Percentiles rank a stretch among this genome's conserved stretches.
Conservation (phyloP, 208 protist genomes). For the Crithidia expoeki region DNA sequence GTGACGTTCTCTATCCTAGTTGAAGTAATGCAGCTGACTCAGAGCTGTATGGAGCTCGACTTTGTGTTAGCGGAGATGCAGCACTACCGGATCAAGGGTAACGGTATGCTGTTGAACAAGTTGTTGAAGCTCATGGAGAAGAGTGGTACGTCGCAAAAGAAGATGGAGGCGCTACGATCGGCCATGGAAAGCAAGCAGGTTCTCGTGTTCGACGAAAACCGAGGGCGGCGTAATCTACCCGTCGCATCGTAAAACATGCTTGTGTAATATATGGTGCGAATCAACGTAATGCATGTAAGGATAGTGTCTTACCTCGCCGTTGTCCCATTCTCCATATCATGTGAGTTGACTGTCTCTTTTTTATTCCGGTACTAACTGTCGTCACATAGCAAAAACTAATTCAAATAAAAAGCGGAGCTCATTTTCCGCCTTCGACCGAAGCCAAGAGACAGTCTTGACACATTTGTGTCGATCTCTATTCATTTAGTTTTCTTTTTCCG, state of each 20-base stretch:
- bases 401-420: too few species aligned
- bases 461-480: too few species aligned
- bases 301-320: too few species aligned
- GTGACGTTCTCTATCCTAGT: slow-evolving; percentile 76
- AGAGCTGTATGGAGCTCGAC: slow-evolving; percentile 41
- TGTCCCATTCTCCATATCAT: too few species aligned
- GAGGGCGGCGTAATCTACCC: background rate
- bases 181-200: slow-evolving; percentile 37
- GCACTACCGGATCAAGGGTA: slow-evolving; percentile 53
- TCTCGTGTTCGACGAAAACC: slow-evolving; percentile 34
- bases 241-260: background rate
- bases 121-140: slow-evolving; percentile 38
- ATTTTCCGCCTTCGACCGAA: too few species aligned
- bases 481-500: too few species aligned
- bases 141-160: background rate
- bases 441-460: too few species aligned
- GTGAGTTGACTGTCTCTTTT: background rate
- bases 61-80: slow-evolving; percentile 76
- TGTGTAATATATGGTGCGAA: background rate
- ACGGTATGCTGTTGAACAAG: slow-evolving; percentile 60
- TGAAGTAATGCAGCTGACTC: slow-evolving; percentile 44
- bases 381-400: background rate
- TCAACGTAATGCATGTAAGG: too few species aligned
- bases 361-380: background rate
- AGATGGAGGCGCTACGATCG: slow-evolving; percentile 13